These are phyloP conservation scores for Blastobotrys aristatus DNA, from an alignment of 1,139 yeast species.

Conservation along the genomic window DNA sequence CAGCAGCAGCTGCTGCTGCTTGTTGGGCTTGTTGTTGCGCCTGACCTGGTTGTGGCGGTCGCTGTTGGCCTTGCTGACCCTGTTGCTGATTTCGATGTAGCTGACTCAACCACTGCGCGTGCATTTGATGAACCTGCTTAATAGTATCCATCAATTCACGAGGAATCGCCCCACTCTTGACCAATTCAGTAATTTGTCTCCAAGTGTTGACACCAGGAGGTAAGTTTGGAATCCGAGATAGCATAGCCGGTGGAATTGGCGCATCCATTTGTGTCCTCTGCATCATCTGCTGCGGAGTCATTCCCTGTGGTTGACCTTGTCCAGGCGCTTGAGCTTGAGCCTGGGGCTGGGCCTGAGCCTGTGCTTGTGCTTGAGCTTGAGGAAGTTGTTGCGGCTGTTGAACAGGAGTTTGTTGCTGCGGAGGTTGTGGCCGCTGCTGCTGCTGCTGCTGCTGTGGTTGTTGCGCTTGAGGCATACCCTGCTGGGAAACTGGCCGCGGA, in stretches of 20 bases:
- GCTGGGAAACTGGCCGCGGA: not conserved
- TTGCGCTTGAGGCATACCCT: constrained; percentile 4
- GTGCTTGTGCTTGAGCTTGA: constrained; percentile 15
- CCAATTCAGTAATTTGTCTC: constrained; percentile 72
- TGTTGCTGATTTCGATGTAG: constrained; percentile 18
- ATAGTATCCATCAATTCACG: constrained; percentile 50
- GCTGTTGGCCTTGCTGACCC: constrained; percentile 15
- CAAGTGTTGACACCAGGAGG: constrained; percentile 83
- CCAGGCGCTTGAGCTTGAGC: constrained; percentile 22
- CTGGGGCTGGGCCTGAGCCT: constrained; percentile 18
- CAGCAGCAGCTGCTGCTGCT: not conserved
- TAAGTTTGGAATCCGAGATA: constrained; percentile 67
- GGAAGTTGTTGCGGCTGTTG: constrained; percentile 16
- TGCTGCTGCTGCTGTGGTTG: constrained; percentile 4
- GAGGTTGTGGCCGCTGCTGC: constrained; percentile 19
- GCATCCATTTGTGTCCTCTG: constrained; percentile 39
- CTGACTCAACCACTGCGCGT: constrained; percentile 42
- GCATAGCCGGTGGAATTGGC: constrained; percentile 71
- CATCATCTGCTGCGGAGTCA: constrained; percentile 4
- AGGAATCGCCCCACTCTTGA: constrained; percentile 50
- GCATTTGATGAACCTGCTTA: constrained; percentile 58
- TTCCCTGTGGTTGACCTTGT: constrained; percentile 19
- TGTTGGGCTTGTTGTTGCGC: constrained; percentile 19
- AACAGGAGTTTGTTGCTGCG: constrained; percentile 12
- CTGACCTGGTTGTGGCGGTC: constrained; percentile 14